Evolutionary conservation across 257 asterid species (phyloP), one percentile per base, ranked within the genome.

Genomic region (Solanum sitiens): DNA sequence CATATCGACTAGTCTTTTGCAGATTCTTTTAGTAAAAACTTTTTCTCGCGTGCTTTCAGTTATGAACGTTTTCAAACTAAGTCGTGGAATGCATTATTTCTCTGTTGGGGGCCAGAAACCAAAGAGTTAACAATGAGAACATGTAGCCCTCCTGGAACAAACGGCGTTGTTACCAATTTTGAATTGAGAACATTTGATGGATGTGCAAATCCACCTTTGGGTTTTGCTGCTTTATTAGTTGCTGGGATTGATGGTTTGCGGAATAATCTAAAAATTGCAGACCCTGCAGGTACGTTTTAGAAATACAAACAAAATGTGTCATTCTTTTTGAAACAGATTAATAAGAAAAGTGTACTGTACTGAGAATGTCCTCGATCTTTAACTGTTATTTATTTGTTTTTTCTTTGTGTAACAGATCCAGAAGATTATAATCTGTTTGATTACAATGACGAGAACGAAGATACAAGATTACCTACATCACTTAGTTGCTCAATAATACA

Each of bases 41-140:
- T 32, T 33, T 45, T 84, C 10, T 32, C 89, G 20, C 40, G n/a
- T 90, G 84, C 90, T 37, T 37, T 37, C 39, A 95, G 99, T 89
- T 96, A 96, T 87, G 99, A 95, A 74, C 98, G 99, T 50, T 87
- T 96, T 89, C 93, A 94, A 92, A 98, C 96, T 45, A 95, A 95
- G 80, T 93, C 92, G n/a, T 96, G 98, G 98, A 96, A 98, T 91
- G 99, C 98, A 89, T 97, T 98, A 47, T 95, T 94, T 87, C 93
- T 86, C 32, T 96, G 99, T 92, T 96, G 99, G 99, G 98, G 98
- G 44, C 89, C 65, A 88, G 98, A 96, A 89, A 96, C 94, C 85
- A 91, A 88, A 93, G 97, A 95, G 93, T 96, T 98, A 87, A 94
- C 98, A 70, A 63, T 96, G 9, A 91, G 98, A 91, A 88, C 98